A percentile compares a stretch with the other conserved stretches of the same genome.
Evolutionary conservation across 768 basidiomycete genomes (phyloP).

Genomic region (Trichaptum fuscoviolaceum): DNA sequence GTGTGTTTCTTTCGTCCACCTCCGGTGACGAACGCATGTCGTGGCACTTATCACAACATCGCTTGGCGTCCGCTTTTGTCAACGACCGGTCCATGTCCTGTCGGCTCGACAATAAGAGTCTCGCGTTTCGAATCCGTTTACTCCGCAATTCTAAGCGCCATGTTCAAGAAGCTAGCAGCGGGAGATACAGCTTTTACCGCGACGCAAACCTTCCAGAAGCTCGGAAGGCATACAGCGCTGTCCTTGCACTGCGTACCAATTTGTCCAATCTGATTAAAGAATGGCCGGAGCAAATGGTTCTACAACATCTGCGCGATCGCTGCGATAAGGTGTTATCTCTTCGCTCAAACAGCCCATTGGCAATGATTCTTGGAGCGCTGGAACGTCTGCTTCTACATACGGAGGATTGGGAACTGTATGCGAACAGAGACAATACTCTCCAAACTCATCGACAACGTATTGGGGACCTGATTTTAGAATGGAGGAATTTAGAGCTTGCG

Average conservation of each 20-base stretch:
- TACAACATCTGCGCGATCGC: slow-evolving; percentile 74
- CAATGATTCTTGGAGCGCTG: slow-evolving; percentile 73
- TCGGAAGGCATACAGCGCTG: slow-evolving; percentile 48
- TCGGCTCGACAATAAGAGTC: slow-evolving; percentile 44
- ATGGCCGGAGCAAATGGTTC: slow-evolving; percentile 98
- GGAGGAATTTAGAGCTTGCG: slow-evolving; percentile 85
- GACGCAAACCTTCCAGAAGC: slow-evolving; percentile 74
- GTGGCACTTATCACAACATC: not conserved
- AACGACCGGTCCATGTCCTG: slow-evolving; percentile 5
- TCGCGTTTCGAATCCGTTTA: slow-evolving; percentile 46
- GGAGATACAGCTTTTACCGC: slow-evolving; percentile 68
- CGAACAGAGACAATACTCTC: slow-evolving; percentile 87
- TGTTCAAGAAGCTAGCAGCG: slow-evolving; percentile 21
- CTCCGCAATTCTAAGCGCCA: slow-evolving; percentile 37
- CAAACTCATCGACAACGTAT: slow-evolving; percentile 59
- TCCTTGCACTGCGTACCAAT: slow-evolving; percentile 46
- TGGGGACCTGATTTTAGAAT: slow-evolving; percentile 72
- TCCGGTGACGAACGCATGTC: not conserved
- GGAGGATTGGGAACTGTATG: slow-evolving; percentile 95
- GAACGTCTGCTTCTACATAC: slow-evolving; percentile 84
- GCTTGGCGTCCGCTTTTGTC: not conserved
- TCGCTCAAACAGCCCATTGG: slow-evolving; percentile 64
- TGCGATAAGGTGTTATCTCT: slow-evolving; percentile 62
- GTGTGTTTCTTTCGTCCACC: not conserved
- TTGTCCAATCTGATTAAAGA: slow-evolving; percentile 57